phyloP scores from a whole-genome alignment of 1,284 basidiomycete species.

The Golubevia sp. region DNA sequence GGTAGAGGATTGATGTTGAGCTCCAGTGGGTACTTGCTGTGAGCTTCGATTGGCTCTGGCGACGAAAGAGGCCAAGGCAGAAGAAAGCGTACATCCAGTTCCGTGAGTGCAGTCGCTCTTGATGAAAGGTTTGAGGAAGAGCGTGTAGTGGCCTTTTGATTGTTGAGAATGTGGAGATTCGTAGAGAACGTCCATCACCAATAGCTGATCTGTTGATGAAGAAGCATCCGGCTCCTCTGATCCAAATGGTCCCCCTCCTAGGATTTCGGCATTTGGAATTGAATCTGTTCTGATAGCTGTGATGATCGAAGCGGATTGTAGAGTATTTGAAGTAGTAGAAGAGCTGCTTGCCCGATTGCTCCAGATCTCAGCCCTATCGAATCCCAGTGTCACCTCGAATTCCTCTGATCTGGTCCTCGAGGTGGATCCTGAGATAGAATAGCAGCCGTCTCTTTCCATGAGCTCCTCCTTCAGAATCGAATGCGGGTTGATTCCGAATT shows the following conservation, averaged over 20 bases:
- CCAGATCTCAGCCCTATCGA: too few relatives aligned
- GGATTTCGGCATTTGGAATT: constrained; percentile 19
- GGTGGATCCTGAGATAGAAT: too few relatives aligned
- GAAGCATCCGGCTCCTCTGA: too few relatives aligned
- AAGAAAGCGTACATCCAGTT: constrained; percentile 88
- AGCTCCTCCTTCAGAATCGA: too few relatives aligned
- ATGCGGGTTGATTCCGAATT: too few relatives aligned
- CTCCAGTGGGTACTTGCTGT: constrained; percentile 66
- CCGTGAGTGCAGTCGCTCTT: constrained; percentile 70
- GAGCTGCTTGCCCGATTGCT: too few relatives aligned
- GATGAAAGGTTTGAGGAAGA: constrained; percentile 41
- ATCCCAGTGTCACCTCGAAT: too few relatives aligned
- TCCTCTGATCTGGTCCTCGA: too few relatives aligned
- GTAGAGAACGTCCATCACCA: constrained; percentile 72
- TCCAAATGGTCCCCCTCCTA: constrained; percentile 1
- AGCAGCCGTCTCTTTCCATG: too few relatives aligned
- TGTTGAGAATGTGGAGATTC: constrained; percentile 3
- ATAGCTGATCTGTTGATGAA: constrained; percentile 13
- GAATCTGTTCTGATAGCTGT: constrained; percentile 23
- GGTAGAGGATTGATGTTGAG: too few relatives aligned
- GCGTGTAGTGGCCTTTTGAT: constrained; percentile 4
- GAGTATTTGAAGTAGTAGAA: too few relatives aligned
- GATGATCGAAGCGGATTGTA: too few relatives aligned
- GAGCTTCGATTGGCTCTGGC: constrained; percentile 67
- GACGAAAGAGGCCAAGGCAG: constrained; percentile 76